A percentile compares a stretch with the other conserved stretches of the same genome.
phyloP scores from a whole-genome alignment of 1,139 yeast genomes.

The Fermentozyma sake region DNA sequence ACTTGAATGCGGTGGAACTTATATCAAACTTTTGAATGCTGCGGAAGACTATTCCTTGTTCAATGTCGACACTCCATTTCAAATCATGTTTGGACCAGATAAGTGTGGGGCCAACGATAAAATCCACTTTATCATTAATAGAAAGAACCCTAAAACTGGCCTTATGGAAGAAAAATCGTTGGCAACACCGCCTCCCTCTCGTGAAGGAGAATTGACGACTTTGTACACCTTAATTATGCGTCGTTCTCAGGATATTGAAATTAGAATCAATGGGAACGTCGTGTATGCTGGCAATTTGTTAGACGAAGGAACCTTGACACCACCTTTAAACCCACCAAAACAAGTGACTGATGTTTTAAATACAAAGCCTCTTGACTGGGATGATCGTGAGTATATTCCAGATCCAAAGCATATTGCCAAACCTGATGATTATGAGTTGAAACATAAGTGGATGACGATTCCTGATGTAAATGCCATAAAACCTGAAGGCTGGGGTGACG shows the following conservation, averaged over 20 bases:
- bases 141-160: slow-evolving; percentile 52
- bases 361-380: slow-evolving; percentile 76
- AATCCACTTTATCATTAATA: slow-evolving; percentile 69
- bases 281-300: slow-evolving; percentile 66
- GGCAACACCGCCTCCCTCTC: slow-evolving; percentile 61
- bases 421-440: slow-evolving; percentile 81
- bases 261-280: slow-evolving; percentile 76
- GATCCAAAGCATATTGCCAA: slow-evolving; percentile 50
- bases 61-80: slow-evolving; percentile 65
- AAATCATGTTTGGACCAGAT: slow-evolving; percentile 94
- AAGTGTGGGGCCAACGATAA: slow-evolving; percentile 77
- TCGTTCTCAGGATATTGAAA: slow-evolving; percentile 64
- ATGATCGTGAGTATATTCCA: slow-evolving; percentile 54
- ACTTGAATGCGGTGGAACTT: slow-evolving; percentile 83
- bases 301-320: slow-evolving; percentile 46
- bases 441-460: slow-evolving; percentile 50
- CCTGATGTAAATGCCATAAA: slow-evolving; percentile 61
- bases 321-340: slow-evolving; percentile 60
- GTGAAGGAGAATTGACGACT: slow-evolving; percentile 51
- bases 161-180: slow-evolving; percentile 66
- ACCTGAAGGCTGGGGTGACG: slow-evolving; percentile 81
- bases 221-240: slow-evolving; percentile 74
- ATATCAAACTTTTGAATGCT: slow-evolving; percentile 63
- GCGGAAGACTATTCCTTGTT: slow-evolving; percentile 41
- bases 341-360: slow-evolving; percentile 61